These are phyloP conservation scores for Populus davidiana DNA, from an alignment of 345 rosid species.

Conservation along the genomic window DNA sequence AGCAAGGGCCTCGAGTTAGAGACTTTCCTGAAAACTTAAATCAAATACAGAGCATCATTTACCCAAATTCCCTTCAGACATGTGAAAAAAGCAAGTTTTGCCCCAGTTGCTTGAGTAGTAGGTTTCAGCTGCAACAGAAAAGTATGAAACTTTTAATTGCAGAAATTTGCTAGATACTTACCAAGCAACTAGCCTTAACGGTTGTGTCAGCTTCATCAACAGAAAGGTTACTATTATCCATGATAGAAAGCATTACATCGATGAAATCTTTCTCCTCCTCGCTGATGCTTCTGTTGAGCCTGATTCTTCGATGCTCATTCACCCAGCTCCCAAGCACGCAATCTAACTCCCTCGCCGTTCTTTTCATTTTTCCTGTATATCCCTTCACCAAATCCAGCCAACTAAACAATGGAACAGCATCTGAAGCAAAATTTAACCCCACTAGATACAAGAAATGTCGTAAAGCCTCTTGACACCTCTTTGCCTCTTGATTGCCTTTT, in stretches of 20 bases:
- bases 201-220: not conserved
- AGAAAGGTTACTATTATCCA: not conserved
- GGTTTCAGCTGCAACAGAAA: no score
- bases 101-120: no score
- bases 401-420: not conserved
- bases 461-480: not conserved
- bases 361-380: not conserved
- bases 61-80: not conserved
- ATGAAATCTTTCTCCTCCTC: not conserved
- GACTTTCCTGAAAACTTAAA: no score
- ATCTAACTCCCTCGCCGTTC: not conserved
- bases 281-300: not conserved
- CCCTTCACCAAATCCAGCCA: not conserved
- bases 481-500: not conserved
- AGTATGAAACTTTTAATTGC: no score
- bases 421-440: not conserved
- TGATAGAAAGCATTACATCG: not conserved
- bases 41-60: no score
- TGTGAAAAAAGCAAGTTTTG: not conserved
- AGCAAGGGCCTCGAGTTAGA: no score
- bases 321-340: not conserved
- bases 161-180: not conserved
- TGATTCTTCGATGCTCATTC: not conserved
- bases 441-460: not conserved
- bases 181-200: not conserved